Evolutionary conservation across 2,329 filamentous ascomycete species (phyloP).

Genomic region (Botrytis tulipae): DNA sequence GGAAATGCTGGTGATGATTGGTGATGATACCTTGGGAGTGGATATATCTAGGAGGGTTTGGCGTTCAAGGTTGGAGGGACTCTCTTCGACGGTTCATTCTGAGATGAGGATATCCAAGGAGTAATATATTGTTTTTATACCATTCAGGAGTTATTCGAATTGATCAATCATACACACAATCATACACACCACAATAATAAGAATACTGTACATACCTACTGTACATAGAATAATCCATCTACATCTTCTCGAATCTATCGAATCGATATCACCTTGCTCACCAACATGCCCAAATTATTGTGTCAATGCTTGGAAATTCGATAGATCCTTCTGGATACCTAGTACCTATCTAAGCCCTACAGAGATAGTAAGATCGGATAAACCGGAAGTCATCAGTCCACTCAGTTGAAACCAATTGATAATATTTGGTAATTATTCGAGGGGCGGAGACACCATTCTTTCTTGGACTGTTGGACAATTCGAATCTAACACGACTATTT

Average conservation of each 20-base stretch:
- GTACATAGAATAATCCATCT: neutral
- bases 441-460: neutral
- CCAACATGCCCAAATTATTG: neutral
- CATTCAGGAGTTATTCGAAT: neutral
- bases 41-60: neutral
- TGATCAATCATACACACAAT: neutral
- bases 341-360: neutral
- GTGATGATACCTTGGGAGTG: neutral
- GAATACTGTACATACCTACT: no score
- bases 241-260: neutral
- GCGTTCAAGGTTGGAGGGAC: neutral
- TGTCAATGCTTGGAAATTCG: neutral
- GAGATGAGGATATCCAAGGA: neutral
- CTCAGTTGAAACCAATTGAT: neutral
- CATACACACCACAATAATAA: no score
- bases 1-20: neutral
- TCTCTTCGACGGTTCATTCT: neutral
- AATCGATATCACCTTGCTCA: neutral
- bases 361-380: neutral
- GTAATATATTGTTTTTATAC: neutral
- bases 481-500: neutral
- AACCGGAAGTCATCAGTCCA: neutral
- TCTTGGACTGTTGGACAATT: neutral
- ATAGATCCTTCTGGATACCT: neutral
- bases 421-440: neutral